These are phyloP conservation scores for Pelargonium citronellum DNA, from an alignment of 441 rosid genomes.

Conservation along the genomic window DNA sequence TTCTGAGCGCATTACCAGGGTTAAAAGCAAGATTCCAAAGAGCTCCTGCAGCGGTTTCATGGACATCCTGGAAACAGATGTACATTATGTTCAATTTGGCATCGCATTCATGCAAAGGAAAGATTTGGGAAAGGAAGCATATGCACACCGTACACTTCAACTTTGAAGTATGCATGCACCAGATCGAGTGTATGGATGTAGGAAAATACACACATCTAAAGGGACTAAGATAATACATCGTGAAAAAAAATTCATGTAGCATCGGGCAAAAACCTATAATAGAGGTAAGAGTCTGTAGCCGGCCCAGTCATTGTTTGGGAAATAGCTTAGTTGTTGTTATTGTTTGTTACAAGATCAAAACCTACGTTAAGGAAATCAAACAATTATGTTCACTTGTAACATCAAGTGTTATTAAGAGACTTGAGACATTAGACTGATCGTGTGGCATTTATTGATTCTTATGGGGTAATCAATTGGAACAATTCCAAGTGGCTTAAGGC, in stretches of 20 bases:
- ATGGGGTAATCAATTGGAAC: not conserved
- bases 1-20: conserved; percentile 76
- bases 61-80: conserved; percentile 67
- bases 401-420: not conserved
- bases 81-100: conserved; percentile 9
- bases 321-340: too few species aligned
- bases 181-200: not conserved
- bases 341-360: too few species aligned
- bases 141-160: not conserved
- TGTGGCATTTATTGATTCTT: not conserved
- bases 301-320: too few species aligned
- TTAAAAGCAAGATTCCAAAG: conserved; percentile 97
- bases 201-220: not conserved
- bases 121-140: not conserved
- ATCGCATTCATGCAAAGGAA: conserved; percentile 2
- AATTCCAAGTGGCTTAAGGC: too few species aligned
- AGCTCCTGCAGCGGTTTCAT: conserved; percentile 98
- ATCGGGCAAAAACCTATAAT: not conserved
- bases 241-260: not conserved
- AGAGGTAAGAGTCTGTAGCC: too few species aligned
- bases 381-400: not conserved
- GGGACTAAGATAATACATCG: not conserved
- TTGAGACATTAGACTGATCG: not conserved
- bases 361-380: not conserved
- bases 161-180: not conserved